Base-by-base conservation (phyloP, 1,284 basidiomycete species). In the Ceratobasidium sp. region DNA sequence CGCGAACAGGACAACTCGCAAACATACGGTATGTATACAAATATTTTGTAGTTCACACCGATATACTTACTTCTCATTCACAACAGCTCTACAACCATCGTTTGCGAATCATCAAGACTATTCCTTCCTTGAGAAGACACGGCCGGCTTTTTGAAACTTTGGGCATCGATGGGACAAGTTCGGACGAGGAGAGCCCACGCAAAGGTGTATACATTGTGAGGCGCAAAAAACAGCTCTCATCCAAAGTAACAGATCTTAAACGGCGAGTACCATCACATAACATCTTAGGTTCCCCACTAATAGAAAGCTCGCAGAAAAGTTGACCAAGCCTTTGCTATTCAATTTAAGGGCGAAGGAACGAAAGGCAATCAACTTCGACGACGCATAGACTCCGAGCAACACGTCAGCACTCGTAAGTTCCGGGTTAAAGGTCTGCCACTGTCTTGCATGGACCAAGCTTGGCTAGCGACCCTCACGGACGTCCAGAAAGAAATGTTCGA, bases 401-500 rank as follows among this genome's bases (percentile, higher is more conserved):
- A 12, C n/a, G 49, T 28, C n/a, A 61, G 58, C 26, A 28, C 9
- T 7, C 58, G 58, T 40, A 40, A 28, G 12, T 28, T 61, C 26
- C 26, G 12, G 58, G 18, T 61, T 7, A 7, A n/a, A 4, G 12
- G 58, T 61, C 58, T 61, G 6, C 58, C 58, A 10, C n/a, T 28
- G 9, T 33, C 3, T 7, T 61, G 58, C 20, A 40, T 61, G 28
- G 39, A 61, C 26, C 26, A 7, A 7, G 58, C 7, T 13, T 61
- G 58, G 58, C 58, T 61, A 28, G 58, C 58, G 33, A 40, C 28
- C 12, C 58, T 61, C 33, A 61, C 58, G 10, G 58, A 61, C 20
- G 58, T 33, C 12, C 58, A 61, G 20, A 40, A 28, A n/a, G 26
- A 20, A 7, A 9, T 61, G 39, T 61, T 12, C 58, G 58, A 61